phyloP scores from a whole-genome alignment of 768 basidiomycete genomes.

The Lactarius pseudohatsudake region DNA sequence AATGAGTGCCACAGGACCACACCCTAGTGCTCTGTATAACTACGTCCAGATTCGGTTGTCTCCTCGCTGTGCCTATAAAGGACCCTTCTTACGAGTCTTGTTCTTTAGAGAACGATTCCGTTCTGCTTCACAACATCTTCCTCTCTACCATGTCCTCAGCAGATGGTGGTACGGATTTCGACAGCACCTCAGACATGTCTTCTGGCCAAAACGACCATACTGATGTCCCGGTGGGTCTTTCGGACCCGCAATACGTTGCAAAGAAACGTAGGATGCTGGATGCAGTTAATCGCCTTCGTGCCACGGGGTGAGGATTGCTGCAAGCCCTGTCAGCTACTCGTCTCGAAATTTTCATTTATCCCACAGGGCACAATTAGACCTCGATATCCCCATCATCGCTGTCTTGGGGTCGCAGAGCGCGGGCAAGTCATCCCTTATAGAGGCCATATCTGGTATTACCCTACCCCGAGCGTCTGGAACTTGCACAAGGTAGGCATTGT shows the following conservation, averaged over 20 bases:
- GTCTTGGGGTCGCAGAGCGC: constrained; percentile 74
- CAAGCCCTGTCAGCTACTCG: constrained; percentile 16
- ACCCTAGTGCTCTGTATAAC: not conserved
- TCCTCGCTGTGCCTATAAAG: not conserved
- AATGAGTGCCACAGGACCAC: not conserved
- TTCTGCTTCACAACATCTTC: not conserved
- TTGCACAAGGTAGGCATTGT: constrained; percentile 56
- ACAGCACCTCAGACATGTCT: not conserved
- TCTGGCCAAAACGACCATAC: not conserved
- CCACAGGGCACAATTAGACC: constrained; percentile 59
- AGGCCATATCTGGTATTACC: constrained; percentile 71
- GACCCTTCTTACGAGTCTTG: not conserved
- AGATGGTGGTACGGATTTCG: not conserved
- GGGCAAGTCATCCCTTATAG: constrained; percentile 77
- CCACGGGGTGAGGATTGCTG: constrained; percentile 50
- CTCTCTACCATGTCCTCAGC: not conserved
- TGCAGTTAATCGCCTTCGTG: constrained; percentile 57
- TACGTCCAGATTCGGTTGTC: not conserved
- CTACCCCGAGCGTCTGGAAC: constrained; percentile 71
- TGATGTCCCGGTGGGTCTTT: constrained; percentile 47
- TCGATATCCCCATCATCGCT: constrained; percentile 71
- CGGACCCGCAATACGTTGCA: constrained; percentile 44
- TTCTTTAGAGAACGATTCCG: not conserved
- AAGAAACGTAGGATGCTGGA: constrained; percentile 53
- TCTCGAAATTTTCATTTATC: not conserved